Conservation (phyloP, 2,329 filamentous ascomycete genomes). For the Paracoccidioides brasiliensis region DNA sequence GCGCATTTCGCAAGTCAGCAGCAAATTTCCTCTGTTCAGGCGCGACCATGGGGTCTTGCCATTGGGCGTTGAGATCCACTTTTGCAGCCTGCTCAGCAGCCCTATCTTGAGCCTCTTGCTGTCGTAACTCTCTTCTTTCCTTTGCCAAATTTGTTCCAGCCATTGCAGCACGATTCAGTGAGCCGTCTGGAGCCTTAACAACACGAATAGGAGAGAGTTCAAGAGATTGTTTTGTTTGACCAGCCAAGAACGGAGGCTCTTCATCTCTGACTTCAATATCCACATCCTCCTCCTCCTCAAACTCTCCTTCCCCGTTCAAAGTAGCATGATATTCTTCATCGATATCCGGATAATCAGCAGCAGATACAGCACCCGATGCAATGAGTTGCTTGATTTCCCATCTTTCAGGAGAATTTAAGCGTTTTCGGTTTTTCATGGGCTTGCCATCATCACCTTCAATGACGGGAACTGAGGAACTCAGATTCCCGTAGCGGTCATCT, state of each 20-base stretch:
- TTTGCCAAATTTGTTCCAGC: slow-evolving; percentile 77
- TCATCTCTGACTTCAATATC: slow-evolving; percentile 96
- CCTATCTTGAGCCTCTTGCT: slow-evolving; percentile 74
- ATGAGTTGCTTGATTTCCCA: slow-evolving; percentile 98
- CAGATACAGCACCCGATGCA: slow-evolving; percentile 83
- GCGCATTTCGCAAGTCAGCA: slow-evolving; percentile 62
- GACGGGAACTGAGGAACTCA: slow-evolving; percentile 44
- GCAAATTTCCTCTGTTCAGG: slow-evolving; percentile 81
- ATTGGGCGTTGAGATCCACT: slow-evolving; percentile 76
- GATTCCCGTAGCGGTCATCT: slow-evolving; percentile 45
- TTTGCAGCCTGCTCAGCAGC: slow-evolving; percentile 60
- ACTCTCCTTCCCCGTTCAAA: slow-evolving; percentile 68
- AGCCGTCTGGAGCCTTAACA: slow-evolving; percentile 96
- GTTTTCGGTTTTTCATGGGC: slow-evolving; percentile 59
- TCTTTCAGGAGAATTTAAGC: slow-evolving; percentile 89
- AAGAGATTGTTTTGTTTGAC: slow-evolving; percentile 91
- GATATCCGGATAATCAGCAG: slow-evolving; percentile 84
- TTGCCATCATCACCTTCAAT: slow-evolving; percentile 48
- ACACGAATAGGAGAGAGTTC: slow-evolving; percentile 92
- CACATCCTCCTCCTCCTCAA: slow-evolving; percentile 90
- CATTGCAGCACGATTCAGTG: slow-evolving; percentile 92
- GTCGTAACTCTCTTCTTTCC: slow-evolving; percentile 75
- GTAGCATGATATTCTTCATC: slow-evolving; percentile 89
- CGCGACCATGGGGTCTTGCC: slow-evolving; percentile 92
- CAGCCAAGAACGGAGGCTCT: slow-evolving; percentile 87